Conservation (phyloP, 805 yeast species). For the Myxozyma sirexii region DNA sequence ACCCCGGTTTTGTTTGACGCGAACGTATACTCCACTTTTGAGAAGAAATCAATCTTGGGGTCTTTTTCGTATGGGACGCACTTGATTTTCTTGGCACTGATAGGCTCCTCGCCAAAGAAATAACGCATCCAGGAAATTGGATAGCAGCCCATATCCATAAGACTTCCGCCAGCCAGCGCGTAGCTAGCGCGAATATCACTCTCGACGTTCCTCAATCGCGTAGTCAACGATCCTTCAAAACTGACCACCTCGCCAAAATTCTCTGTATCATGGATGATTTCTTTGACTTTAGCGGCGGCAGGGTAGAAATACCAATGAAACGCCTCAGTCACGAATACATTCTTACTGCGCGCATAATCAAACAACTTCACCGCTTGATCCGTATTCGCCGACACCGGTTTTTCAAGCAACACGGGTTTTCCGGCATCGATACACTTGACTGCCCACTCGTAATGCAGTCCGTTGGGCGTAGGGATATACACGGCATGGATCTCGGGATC, state of each 20-base stretch:
- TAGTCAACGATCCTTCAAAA: conserved; percentile 18
- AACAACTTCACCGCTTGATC: conserved; percentile 23
- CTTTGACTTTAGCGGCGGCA: conserved; percentile 16
- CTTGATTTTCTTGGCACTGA: conserved; percentile 9
- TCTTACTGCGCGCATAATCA: conserved; percentile 14
- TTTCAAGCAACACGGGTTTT: conserved; percentile 31
- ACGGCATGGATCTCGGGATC: conserved; percentile 28
- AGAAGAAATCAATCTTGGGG: conserved; percentile 15
- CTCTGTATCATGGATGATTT: conserved; percentile 14
- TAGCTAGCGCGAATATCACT: conserved; percentile 18
- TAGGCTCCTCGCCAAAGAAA: conserved; percentile 22
- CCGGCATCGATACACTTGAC: conserved; percentile 24
- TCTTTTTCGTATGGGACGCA: conserved; percentile 6
- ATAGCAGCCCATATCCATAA: conserved; percentile 32
- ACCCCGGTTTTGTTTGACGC: conserved; percentile 14
- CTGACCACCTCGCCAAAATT: conserved; percentile 25
- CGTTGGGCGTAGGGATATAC: conserved; percentile 31
- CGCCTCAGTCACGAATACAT: conserved; percentile 27
- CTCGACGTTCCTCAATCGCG: background rate
- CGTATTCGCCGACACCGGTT: conserved; percentile 28
- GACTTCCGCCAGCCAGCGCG: conserved; percentile 26
- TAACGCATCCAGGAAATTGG: conserved; percentile 33
- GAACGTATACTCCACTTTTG: conserved; percentile 16
- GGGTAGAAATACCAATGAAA: conserved; percentile 33
- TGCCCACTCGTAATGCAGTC: conserved; percentile 33